phyloP scores from a whole-genome alignment of 2,329 filamentous ascomycete species.

The Furcasterigmium furcatum region DNA sequence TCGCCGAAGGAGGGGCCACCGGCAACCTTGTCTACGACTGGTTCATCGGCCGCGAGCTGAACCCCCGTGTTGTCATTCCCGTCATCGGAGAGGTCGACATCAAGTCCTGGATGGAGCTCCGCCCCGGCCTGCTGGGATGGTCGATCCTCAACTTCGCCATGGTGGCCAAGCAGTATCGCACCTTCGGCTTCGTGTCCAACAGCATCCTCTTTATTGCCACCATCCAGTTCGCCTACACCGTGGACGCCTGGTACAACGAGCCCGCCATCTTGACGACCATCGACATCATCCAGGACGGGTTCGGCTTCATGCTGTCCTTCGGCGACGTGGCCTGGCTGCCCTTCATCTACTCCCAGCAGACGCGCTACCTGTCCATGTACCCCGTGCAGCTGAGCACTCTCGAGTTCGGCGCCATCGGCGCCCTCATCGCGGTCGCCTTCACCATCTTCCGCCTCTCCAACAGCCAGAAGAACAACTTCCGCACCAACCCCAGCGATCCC shows the following conservation, averaged over 20 bases:
- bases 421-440: constrained; percentile 71
- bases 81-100: constrained; percentile 84
- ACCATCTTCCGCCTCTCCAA: constrained; percentile 92
- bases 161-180: constrained; percentile 83
- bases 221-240: constrained; percentile 77
- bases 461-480: constrained; percentile 92
- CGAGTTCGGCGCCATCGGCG: constrained; percentile 62
- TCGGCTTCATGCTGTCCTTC: constrained; percentile 92
- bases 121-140: constrained; percentile 91
- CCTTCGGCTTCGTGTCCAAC: constrained; percentile 78
- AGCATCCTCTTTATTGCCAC: constrained; percentile 77
- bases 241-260: constrained; percentile 87
- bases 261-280: constrained; percentile 88
- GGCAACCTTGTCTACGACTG: constrained; percentile 92
- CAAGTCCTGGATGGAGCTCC: constrained; percentile 84
- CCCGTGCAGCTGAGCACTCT: constrained; percentile 72
- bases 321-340: constrained; percentile 93
- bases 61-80: constrained; percentile 78
- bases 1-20: constrained; percentile 76
- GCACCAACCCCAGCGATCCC: constrained; percentile 80
- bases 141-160: constrained; percentile 81
- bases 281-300: constrained; percentile 89
- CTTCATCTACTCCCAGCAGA: constrained; percentile 82
- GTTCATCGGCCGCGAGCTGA: constrained; percentile 91
- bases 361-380: constrained; percentile 79